Conservation (phyloP, 768 basidiomycete genomes). For the Cubamyces sp. region DNA sequence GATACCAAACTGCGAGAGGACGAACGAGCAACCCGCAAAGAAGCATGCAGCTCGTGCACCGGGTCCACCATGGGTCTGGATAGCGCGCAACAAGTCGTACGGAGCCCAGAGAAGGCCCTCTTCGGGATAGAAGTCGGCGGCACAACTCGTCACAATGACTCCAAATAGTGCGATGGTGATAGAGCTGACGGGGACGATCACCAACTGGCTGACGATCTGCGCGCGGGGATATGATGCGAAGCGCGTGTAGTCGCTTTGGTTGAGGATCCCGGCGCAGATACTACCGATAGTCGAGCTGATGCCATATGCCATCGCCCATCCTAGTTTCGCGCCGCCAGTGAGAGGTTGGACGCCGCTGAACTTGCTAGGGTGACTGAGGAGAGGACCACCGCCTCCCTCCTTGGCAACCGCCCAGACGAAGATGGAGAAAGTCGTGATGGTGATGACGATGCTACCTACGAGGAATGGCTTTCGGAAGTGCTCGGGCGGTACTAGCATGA, state of each 20-base stretch:
- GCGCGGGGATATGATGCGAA: constrained; percentile 20
- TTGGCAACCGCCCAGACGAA: constrained; percentile 29
- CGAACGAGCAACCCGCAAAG: constrained; percentile 29
- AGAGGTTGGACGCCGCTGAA: constrained; percentile 18
- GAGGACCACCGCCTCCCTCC: constrained; percentile 26
- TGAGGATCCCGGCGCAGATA: constrained; percentile 29
- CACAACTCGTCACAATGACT: constrained; percentile 27
- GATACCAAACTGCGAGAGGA: constrained; percentile 29
- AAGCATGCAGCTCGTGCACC: constrained; percentile 31
- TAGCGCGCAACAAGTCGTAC: constrained; percentile 27
- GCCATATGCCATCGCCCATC: constrained; percentile 28
- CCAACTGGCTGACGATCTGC: constrained; percentile 22
- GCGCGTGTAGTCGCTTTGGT: constrained; percentile 31
- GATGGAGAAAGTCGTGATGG: constrained; percentile 18
- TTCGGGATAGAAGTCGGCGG: constrained; percentile 27
- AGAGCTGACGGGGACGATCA: constrained; percentile 22
- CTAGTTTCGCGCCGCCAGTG: constrained; percentile 12
- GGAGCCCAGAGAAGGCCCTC: constrained; percentile 31
- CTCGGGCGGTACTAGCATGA: constrained; percentile 31
- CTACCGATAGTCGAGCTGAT: constrained; percentile 28
- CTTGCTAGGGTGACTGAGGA: constrained; percentile 17
- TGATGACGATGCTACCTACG: constrained; percentile 23
- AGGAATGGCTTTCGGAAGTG: constrained; percentile 29
- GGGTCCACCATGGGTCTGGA: constrained; percentile 22
- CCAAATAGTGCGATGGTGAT: constrained; percentile 25